Conservation (phyloP, 441 rosid species). For the Euphorbia schlechtendalii region DNA sequence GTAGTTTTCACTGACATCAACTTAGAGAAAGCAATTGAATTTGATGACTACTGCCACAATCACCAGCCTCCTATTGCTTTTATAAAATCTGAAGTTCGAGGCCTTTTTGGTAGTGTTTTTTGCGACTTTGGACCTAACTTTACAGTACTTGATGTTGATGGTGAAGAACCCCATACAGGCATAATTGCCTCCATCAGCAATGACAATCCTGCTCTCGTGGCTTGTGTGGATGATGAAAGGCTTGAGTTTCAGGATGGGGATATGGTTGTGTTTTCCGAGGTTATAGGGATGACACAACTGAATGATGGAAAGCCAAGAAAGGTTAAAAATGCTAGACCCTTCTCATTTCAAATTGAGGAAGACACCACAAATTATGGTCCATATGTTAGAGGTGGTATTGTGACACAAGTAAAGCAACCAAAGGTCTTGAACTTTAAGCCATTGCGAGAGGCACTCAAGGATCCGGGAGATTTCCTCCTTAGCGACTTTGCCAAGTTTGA, state of each 20-base stretch:
- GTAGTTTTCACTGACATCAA: conserved; percentile 73
- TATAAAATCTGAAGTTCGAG: conserved; percentile 81
- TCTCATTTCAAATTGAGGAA: conserved; percentile 83
- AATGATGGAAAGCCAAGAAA: conserved; percentile 92
- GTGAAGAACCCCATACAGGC: conserved; percentile 88
- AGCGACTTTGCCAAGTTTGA: conserved; percentile 88
- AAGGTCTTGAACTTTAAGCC: conserved; percentile 71
- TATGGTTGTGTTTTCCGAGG: conserved; percentile 83
- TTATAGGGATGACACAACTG: conserved; percentile 81
- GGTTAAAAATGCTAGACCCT: conserved; percentile 63
- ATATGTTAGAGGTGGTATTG: conserved; percentile 85
- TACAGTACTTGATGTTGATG: conserved; percentile 80
- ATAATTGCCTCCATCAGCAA: conserved; percentile 86
- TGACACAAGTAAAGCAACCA: conserved; percentile 81
- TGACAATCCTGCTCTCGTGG: conserved; percentile 71
- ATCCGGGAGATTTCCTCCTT: conserved; percentile 84
- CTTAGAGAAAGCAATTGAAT: conserved; percentile 61
- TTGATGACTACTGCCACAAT: conserved; percentile 68
- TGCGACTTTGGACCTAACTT: conserved; percentile 94
- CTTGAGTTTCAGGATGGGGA: conserved; percentile 94
- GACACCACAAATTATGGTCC: conserved; percentile 59
- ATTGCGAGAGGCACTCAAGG: conserved; percentile 61
- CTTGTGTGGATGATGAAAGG: conserved; percentile 90
- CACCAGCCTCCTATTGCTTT: conserved; percentile 79
- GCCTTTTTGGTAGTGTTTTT: conserved; percentile 86